Evolutionary conservation across 805 yeast species (phyloP), one percentile per base, ranked within the genome.

Genomic region (Komagataella populi): DNA sequence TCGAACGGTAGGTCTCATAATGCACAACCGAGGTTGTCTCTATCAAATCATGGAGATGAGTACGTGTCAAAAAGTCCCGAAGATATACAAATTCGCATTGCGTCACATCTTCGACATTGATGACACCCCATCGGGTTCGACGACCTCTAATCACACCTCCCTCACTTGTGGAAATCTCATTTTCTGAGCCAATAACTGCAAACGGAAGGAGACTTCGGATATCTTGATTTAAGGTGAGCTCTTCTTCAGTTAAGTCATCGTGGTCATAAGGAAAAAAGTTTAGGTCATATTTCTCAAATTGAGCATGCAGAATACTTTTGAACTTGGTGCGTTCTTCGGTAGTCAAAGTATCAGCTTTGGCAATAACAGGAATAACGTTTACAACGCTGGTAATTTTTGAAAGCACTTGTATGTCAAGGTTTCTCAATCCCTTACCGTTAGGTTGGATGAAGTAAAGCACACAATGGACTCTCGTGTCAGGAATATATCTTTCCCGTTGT

Each of bases 61-160:
- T 88, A 71, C 96, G 82, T 48, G 96, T 88, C 62, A 93, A 78
- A 67, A 93, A 93, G 66, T 88, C 96, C 70, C 97, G 81, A 63
- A 93, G 80, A 60, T 87, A 89, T 44, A 88, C 87, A 73, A 93
- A 93, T 71, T 93, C 99, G 70, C 96, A 89, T 70, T 93, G 98
- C 51, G 84, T 79, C 51, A 87, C 89, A 70, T 93, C 96, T 70
- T 90, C 97, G 55, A 93, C 87, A 66, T 89, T 87, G 62, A 91
- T 84, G 16, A 84, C 76, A 22, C 97, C 97, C 96, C 96, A 91
- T 63, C 84, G 82, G 52, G 95, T 89, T 70, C 86, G 82, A 70
- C 98, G 83, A 49, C 96, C 96, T 60, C 91, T 84, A 48, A 89
- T 85, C 23, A 76, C 70, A 60, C 83, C 86, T 46, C 96, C 96